Evolutionary conservation across 169 alveolate genomes (phyloP).

Genomic region (Pseudocohnilembus persalinus): DNA sequence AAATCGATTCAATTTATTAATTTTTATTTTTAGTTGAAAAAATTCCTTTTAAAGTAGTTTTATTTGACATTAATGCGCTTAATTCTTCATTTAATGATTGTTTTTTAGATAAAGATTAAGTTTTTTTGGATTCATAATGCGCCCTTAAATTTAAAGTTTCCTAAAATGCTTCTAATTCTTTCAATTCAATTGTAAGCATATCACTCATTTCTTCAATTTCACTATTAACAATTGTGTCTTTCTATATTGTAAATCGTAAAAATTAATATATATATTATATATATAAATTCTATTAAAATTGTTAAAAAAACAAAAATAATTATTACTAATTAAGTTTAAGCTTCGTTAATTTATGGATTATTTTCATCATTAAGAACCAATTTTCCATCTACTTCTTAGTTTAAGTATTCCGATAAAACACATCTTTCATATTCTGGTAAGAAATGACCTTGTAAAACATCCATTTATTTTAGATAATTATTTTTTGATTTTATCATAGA

Average conservation of each 20-base stretch:
- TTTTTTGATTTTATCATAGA: conserved; percentile 25
- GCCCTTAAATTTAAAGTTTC: conserved; percentile 30
- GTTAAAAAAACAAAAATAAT: not conserved
- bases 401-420: conserved; percentile 36
- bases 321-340: not conserved
- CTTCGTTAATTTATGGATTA: not conserved
- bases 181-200: conserved; percentile 31
- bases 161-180: conserved; percentile 44
- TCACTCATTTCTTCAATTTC: conserved; percentile 23
- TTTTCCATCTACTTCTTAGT: conserved; percentile 24
- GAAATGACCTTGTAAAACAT: conserved; percentile 10
- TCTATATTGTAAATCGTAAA: not conserved
- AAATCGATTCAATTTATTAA: conserved; percentile 15
- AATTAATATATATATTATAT: not conserved
- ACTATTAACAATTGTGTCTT: conserved; percentile 9
- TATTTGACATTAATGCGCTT: conserved; percentile 24
- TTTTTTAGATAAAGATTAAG: conserved; percentile 15
- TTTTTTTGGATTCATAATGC: conserved; percentile 30
- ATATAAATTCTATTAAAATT: not conserved
- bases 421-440: conserved; percentile 51
- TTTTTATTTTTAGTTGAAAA: conserved; percentile 35
- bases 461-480: conserved; percentile 5
- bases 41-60: conserved; percentile 18
- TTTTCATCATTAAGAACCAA: conserved; percentile 12
- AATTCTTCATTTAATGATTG: conserved; percentile 30